These are phyloP conservation scores for Hericium alpestre DNA, from an alignment of 768 basidiomycete genomes.

Conservation along the genomic window DNA sequence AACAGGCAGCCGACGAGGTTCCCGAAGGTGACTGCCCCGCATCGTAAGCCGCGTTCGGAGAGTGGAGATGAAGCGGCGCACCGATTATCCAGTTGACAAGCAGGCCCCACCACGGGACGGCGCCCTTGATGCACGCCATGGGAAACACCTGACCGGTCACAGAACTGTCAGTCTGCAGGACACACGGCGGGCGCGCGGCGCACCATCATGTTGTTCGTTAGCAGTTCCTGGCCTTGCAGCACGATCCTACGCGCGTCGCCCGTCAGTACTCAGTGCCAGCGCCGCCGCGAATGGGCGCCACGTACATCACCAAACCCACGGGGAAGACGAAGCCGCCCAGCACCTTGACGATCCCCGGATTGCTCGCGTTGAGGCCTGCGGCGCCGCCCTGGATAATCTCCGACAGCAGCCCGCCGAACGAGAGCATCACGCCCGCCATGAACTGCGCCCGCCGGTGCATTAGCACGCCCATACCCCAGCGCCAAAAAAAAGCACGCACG, in stretches of 20 bases:
- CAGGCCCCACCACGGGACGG: slow-evolving; percentile 61
- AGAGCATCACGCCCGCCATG: slow-evolving; percentile 61
- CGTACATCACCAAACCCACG: slow-evolving; percentile 66
- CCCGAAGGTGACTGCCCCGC: slow-evolving; percentile 46
- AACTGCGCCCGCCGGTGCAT: slow-evolving; percentile 29
- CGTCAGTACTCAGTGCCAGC: neutral
- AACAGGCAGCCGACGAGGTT: slow-evolving; percentile 62
- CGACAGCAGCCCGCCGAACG: slow-evolving; percentile 59
- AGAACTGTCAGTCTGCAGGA: neutral
- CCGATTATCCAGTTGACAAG: slow-evolving; percentile 62
- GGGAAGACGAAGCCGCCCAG: slow-evolving; percentile 64
- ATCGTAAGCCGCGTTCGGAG: neutral
- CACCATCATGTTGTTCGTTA: slow-evolving; percentile 75
- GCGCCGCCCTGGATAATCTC: slow-evolving; percentile 55
- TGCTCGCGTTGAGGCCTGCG: slow-evolving; percentile 32
- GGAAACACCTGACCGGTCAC: slow-evolving; percentile 43
- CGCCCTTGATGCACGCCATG: slow-evolving; percentile 53
- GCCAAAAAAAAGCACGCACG: slow-evolving; percentile 27
- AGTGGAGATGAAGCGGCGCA: slow-evolving; percentile 16
- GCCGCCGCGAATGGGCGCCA: neutral
- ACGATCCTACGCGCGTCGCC: slow-evolving; percentile 42
- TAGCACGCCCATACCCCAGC: neutral
- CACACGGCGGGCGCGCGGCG: neutral
- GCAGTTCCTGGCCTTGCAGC: slow-evolving; percentile 56
- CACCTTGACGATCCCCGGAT: slow-evolving; percentile 60